Conservation (phyloP, 805 yeast genomes). For the Candida hispaniensis region DNA sequence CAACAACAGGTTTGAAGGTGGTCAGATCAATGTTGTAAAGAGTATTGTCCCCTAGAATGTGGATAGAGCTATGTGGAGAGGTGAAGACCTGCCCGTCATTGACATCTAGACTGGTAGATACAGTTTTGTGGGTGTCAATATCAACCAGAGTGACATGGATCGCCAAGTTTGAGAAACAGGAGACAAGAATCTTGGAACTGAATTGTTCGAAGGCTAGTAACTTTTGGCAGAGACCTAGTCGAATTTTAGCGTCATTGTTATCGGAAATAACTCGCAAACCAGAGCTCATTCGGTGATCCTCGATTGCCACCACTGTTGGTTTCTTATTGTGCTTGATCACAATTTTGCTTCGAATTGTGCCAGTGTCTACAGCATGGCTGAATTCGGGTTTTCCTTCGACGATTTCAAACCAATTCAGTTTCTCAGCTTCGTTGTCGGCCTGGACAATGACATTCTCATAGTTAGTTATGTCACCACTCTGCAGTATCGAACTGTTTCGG, state of each 20-base stretch:
- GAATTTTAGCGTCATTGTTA: slow-evolving; percentile 1
- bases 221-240: slow-evolving; percentile 12
- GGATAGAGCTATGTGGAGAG: slow-evolving; percentile 6
- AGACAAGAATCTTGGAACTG: slow-evolving; percentile 12
- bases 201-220: slow-evolving; percentile 7
- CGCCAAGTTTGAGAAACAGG: slow-evolving; percentile 8
- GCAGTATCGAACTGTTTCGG: too few species aligned
- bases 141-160: slow-evolving; percentile 9
- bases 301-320: slow-evolving; percentile 12
- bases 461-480: too few species aligned
- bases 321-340: too few species aligned
- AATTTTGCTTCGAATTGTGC: too few species aligned
- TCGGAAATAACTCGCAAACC: slow-evolving; percentile 5
- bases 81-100: slow-evolving; percentile 15
- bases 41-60: slow-evolving; percentile 10
- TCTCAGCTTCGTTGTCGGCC: too few species aligned
- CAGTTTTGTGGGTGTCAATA: slow-evolving; percentile 4
- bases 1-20: slow-evolving; percentile 6
- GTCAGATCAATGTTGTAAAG: slow-evolving; percentile 14
- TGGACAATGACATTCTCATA: too few species aligned
- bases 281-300: slow-evolving; percentile 10
- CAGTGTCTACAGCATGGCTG: too few species aligned
- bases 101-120: slow-evolving; percentile 4
- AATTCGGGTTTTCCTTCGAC: too few species aligned
- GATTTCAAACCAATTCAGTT: too few species aligned